phyloP scores from a whole-genome alignment of 1,284 basidiomycete genomes.

The Tremellales sp. region DNA sequence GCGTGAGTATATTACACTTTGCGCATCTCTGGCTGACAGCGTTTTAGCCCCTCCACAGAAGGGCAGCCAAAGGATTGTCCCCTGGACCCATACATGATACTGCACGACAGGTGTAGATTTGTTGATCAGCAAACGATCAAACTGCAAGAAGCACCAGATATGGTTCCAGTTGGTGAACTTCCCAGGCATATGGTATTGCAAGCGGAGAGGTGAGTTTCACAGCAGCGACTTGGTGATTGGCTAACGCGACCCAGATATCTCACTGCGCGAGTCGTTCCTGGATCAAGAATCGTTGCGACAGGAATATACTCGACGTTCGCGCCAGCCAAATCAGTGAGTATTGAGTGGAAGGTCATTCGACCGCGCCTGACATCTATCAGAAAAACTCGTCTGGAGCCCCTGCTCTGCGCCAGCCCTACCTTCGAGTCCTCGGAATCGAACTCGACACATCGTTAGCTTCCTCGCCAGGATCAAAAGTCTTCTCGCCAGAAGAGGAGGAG shows the following conservation, averaged over 20 bases:
- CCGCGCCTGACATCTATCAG: slow-evolving; percentile 49
- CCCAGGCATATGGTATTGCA: slow-evolving; percentile 94
- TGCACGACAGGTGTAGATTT: slow-evolving; percentile 92
- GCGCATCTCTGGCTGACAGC: slow-evolving; percentile 17
- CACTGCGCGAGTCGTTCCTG: slow-evolving; percentile 88
- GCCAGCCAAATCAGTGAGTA: slow-evolving; percentile 71
- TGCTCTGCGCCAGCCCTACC: slow-evolving; percentile 89
- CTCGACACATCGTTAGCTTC: slow-evolving; percentile 62
- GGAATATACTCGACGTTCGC: slow-evolving; percentile 94
- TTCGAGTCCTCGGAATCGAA: slow-evolving; percentile 89
- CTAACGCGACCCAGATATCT: slow-evolving; percentile 54
- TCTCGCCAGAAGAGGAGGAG: slow-evolving; percentile 94
- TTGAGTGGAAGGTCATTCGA: neutral
- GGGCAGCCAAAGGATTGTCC: slow-evolving; percentile 89
- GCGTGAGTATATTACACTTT: slow-evolving; percentile 50
- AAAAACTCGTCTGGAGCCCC: slow-evolving; percentile 65
- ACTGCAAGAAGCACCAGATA: slow-evolving; percentile 97
- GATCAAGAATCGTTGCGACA: slow-evolving; percentile 88
- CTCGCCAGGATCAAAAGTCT: slow-evolving; percentile 63
- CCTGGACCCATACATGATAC: slow-evolving; percentile 90
- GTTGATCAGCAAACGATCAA: slow-evolving; percentile 96
- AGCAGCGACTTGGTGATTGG: neutral
- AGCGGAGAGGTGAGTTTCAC: slow-evolving; percentile 60
- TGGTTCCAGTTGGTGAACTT: slow-evolving; percentile 98
- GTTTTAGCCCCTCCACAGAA: slow-evolving; percentile 55